Evolutionary conservation across 768 basidiomycete species (phyloP).

Genomic region (Amanita fuliginea): DNA sequence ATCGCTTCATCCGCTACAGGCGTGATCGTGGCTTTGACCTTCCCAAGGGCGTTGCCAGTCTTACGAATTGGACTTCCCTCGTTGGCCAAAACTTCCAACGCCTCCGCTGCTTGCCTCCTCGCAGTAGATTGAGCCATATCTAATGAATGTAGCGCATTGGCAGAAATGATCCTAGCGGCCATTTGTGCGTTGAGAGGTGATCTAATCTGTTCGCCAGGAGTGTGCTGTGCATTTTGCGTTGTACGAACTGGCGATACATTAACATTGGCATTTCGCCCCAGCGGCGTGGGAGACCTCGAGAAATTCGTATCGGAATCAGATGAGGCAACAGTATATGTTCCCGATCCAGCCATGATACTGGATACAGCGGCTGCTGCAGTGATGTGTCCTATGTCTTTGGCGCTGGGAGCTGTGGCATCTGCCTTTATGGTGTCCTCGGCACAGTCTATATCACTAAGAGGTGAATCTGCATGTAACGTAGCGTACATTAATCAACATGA

Average conservation of each 20-base stretch:
- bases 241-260: not conserved
- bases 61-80: slow-evolving; percentile 1
- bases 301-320: not conserved
- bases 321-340: slow-evolving; percentile 1
- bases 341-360: slow-evolving; percentile 38
- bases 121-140: not conserved
- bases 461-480: not conserved
- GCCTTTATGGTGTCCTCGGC: not conserved
- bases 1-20: not conserved
- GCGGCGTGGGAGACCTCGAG: slow-evolving; percentile 4
- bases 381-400: slow-evolving; percentile 18
- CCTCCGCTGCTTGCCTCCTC: slow-evolving; percentile 3
- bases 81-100: not conserved
- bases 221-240: not conserved
- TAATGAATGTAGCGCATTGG: not conserved
- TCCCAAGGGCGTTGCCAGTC: not conserved
- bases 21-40: not conserved
- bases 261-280: not conserved
- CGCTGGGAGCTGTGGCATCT: slow-evolving; percentile 20
- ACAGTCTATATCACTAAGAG: slow-evolving; percentile 3
- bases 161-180: not conserved
- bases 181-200: not conserved
- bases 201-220: not conserved
- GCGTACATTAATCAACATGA: not conserved
- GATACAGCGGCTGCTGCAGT: slow-evolving; percentile 29